Conservation (phyloP, 495 filamentous ascomycete species). For the Hypoxylon trugodes region DNA sequence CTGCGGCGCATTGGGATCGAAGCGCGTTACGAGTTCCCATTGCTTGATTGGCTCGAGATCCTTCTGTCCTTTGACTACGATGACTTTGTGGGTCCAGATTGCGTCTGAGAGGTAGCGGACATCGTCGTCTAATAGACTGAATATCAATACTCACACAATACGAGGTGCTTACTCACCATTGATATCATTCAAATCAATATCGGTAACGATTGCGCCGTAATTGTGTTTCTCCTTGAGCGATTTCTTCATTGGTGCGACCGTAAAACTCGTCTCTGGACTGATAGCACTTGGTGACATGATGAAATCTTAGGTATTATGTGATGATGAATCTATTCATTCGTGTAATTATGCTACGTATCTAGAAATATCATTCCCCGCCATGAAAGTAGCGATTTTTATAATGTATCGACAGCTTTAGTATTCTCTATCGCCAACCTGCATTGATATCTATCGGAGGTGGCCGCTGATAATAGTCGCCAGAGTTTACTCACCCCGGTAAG, state of each 20-base stretch:
- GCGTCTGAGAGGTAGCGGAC: slow-evolving; percentile 47
- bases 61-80: slow-evolving; percentile 51
- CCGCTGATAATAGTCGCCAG: slow-evolving; percentile 25
- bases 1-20: slow-evolving; percentile 48
- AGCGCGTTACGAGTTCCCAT: slow-evolving; percentile 52
- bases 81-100: slow-evolving; percentile 51
- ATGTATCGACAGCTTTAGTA: slow-evolving; percentile 1
- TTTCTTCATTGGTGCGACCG: slow-evolving; percentile 34
- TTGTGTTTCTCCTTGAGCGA: slow-evolving; percentile 36
- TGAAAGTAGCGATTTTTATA: slow-evolving; percentile 7
- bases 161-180: slow-evolving; percentile 19
- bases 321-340: neutral
- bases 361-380: neutral
- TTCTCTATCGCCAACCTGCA: slow-evolving; percentile 22
- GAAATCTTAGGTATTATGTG: neutral
- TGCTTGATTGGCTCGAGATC: slow-evolving; percentile 49
- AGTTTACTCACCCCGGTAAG: too few species aligned
- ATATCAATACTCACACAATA: neutral
- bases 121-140: slow-evolving; percentile 44
- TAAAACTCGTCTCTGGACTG: slow-evolving; percentile 27
- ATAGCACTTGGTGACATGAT: slow-evolving; percentile 31
- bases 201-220: slow-evolving; percentile 41
- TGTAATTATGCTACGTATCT: neutral
- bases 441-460: slow-evolving; percentile 30
- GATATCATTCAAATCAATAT: slow-evolving; percentile 43